phyloP scores from a whole-genome alignment of 176 grass and related monocot genomes.

The Echinochloa phyllopogon region DNA sequence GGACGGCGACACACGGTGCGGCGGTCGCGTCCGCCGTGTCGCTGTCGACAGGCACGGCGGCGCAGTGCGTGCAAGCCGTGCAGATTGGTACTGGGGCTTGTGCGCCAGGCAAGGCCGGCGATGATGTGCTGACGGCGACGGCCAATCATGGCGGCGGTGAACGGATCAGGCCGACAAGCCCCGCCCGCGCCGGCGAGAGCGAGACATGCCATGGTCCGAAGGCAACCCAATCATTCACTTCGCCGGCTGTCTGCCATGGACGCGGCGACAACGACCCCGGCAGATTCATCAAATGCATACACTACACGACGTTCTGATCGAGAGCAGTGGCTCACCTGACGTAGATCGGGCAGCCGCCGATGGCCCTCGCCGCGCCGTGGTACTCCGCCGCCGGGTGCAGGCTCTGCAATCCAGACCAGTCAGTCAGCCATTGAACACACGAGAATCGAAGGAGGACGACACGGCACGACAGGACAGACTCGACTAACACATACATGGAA shows the following conservation, averaged over 20 bases:
- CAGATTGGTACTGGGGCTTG: constrained; percentile 10
- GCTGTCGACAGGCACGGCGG: not conserved
- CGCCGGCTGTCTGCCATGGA: not conserved
- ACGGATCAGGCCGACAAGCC: not conserved
- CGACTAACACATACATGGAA: constrained; percentile 50
- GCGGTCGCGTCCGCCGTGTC: not conserved
- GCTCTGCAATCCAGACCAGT: constrained; percentile 60
- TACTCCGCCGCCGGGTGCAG: constrained; percentile 86
- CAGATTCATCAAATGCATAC: not conserved
- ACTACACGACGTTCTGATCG: not conserved
- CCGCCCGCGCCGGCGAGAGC: not conserved
- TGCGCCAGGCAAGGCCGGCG: constrained; percentile 6
- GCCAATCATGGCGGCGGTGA: constrained; percentile 18
- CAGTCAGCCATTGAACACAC: not conserved
- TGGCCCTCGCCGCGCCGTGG: constrained; percentile 60
- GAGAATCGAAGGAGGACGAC: not conserved
- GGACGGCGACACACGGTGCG: not conserved
- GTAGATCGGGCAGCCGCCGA: constrained; percentile 68
- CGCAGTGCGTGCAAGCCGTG: not conserved
- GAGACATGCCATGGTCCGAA: not conserved
- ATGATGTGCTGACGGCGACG: not conserved
- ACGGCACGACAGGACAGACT: rapidly evolving
- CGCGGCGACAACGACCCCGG: not conserved
- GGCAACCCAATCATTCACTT: constrained; percentile 15
- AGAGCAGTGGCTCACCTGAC: constrained; percentile 50